Evolutionary conservation across 2,329 filamentous ascomycete genomes (phyloP).

Genomic region (Arthrocladium fulminans): DNA sequence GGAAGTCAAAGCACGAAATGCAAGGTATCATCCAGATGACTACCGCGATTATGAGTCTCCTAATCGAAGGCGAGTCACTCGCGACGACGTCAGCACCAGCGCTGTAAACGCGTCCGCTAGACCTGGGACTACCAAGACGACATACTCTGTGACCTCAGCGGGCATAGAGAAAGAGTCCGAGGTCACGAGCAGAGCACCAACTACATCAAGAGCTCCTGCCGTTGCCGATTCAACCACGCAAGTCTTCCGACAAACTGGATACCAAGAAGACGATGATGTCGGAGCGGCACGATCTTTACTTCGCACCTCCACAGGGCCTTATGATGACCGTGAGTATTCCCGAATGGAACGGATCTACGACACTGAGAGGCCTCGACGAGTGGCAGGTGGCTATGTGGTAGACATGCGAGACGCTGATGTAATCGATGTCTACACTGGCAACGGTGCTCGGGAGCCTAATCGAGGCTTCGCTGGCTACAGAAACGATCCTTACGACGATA

Average conservation of each 20-base stretch:
- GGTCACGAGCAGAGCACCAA: background rate
- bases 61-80: background rate
- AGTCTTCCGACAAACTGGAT: background rate
- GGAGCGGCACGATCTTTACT: background rate
- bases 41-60: background rate
- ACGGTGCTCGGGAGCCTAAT: background rate
- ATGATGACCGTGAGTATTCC: background rate
- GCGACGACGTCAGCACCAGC: background rate
- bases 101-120: background rate
- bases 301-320: background rate
- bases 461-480: conserved; percentile 6
- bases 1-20: background rate
- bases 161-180: conserved; percentile 6
- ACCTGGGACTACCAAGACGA: background rate
- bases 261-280: background rate
- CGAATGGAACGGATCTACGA: background rate
- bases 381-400: conserved; percentile 1
- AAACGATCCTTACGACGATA: background rate
- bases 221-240: background rate
- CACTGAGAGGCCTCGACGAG: background rate
- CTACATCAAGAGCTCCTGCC: background rate
- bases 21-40: background rate
- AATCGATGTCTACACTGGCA: background rate
- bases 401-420: conserved; percentile 5
- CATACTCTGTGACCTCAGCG: conserved; percentile 3